A percentile compares a stretch with the other conserved stretches of the same genome.
Evolutionary conservation across 192 early-diverging fungal species (phyloP).

Genomic region (Mortierella hygrophila): DNA sequence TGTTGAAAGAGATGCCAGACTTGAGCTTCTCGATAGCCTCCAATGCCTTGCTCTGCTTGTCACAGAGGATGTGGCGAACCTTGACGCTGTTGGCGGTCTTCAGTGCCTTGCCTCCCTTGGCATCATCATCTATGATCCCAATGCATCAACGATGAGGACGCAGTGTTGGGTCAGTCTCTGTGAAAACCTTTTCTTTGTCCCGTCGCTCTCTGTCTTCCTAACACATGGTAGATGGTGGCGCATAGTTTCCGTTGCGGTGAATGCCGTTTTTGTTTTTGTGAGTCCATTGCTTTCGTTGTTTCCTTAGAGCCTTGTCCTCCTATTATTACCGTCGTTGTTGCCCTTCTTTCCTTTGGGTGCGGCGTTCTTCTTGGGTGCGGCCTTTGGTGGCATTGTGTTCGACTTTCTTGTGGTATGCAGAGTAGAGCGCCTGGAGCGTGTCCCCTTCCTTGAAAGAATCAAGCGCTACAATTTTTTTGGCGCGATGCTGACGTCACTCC

Average conservation of each 20-base stretch:
- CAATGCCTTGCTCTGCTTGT: conserved; percentile 80
- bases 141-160: background rate
- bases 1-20: conserved; percentile 41
- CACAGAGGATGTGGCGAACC: conserved; percentile 88
- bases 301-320: background rate
- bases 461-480: background rate
- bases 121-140: conserved; percentile 32
- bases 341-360: conserved; percentile 47
- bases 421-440: background rate
- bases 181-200: background rate
- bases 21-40: conserved; percentile 78
- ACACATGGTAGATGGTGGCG: background rate
- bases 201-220: background rate
- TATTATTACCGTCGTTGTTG: conserved; percentile 29
- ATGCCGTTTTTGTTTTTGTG: background rate
- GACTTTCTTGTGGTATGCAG: background rate
- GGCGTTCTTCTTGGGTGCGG: conserved; percentile 40
- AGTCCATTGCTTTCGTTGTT: background rate
- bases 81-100: conserved; percentile 75
- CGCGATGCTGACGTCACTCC: background rate
- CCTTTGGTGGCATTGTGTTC: conserved; percentile 45
- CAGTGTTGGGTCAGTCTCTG: background rate
- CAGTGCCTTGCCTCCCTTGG: conserved; percentile 63
- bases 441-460: background rate
- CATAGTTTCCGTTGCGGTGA: background rate